Evolutionary conservation across 2,329 filamentous ascomycete species (phyloP), one percentile per base, ranked within the genome.

Genomic region (Catunica adiposa): DNA sequence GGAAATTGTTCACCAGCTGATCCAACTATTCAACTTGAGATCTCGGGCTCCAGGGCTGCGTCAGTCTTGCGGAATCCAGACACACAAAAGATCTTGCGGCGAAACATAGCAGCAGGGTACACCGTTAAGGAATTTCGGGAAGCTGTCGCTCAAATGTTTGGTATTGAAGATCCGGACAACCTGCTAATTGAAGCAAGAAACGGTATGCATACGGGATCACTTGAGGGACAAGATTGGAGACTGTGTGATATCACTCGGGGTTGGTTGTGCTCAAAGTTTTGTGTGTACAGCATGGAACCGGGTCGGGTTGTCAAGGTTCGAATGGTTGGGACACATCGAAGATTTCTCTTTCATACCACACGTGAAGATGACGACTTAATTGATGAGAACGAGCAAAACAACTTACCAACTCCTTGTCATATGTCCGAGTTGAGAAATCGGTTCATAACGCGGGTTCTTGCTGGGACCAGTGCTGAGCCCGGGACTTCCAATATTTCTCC

Each of bases 221-320:
- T 58, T 50, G 57, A 56, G 17, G 57, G 57, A 3, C 44, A 56
- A 9, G 57, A 58, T 20, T 58, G 57, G 57, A 37, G 50, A 17
- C 26, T 58, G 23, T 34, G 26, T 17, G 57, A 56, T 14, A 51
- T 58, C 15, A 50, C 57, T 2, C 25, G 38, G n/a, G 38, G 40
- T 42, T 58, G 57, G 57, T 17, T 54, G 25, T 58, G 57, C 44
- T 53, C 54, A 8, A 56, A 53, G 31, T 58, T 58, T 20, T 51
- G 51, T 23, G 51, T 58, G 5, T 58, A 40, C 34, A 34, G 48
- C n/a, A 44, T 53, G 11, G 17, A 25, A 3, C 31, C 51, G 1
- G 23, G 51, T 2, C 53, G 51, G n/a, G 37, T 51, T n/a, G 55
- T 58, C 15, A 40, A 48, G 3, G 31, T 58, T 15, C 31, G 54